Conservation (phyloP, 2,329 filamentous ascomycete species). For the Paracamarosporium sp. region DNA sequence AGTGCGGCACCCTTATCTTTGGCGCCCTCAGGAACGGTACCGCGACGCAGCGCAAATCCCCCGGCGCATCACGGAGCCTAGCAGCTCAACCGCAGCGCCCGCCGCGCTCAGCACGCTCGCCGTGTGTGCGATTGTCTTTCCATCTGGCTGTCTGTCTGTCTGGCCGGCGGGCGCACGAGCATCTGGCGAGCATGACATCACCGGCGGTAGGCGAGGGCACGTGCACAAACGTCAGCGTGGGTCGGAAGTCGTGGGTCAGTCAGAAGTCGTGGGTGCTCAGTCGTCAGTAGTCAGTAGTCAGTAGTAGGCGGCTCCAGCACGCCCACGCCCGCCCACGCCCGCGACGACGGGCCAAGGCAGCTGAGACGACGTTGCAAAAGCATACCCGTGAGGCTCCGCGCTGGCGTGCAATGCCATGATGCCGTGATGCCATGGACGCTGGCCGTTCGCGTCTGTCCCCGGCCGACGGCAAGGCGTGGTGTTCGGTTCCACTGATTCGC, state of each 20-base stretch:
- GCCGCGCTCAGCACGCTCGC: too few relatives aligned
- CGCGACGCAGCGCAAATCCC: slow-evolving; percentile 12
- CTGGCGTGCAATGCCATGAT: too few relatives aligned
- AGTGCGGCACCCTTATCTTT: slow-evolving; percentile 17
- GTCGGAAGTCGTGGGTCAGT: too few relatives aligned
- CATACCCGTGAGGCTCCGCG: background rate
- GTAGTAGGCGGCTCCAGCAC: too few relatives aligned
- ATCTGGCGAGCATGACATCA: background rate
- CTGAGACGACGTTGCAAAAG: background rate
- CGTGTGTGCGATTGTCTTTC: background rate
- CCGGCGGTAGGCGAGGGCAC: background rate
- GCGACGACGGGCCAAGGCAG: background rate
- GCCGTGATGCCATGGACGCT: background rate
- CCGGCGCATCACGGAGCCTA: background rate
- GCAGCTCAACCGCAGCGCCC: background rate
- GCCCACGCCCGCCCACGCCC: background rate
- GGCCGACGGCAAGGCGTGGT: slow-evolving; percentile 2
- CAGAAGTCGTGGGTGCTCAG: too few relatives aligned
- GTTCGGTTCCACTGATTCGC: slow-evolving; percentile 33
- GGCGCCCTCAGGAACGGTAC: slow-evolving; percentile 16
- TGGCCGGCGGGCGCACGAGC: background rate
- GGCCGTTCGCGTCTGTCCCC: slow-evolving; percentile 1
- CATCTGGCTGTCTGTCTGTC: background rate
- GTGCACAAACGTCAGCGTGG: slow-evolving; percentile 1
- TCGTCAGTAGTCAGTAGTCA: too few relatives aligned